phyloP scores from a whole-genome alignment of 345 rosid species.

The Hevea brasiliensis region DNA sequence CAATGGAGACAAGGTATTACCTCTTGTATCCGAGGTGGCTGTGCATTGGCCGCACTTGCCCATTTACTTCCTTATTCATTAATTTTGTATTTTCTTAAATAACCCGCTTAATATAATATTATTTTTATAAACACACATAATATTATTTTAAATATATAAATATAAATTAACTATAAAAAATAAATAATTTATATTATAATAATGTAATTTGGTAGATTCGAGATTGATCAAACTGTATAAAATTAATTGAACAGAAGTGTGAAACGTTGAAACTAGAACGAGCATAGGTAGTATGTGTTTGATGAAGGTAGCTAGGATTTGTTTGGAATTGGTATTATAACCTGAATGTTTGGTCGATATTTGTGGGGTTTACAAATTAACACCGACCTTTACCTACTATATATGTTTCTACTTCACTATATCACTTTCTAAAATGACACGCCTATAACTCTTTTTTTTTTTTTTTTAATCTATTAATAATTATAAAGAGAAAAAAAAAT shows the following conservation, averaged over 20 bases:
- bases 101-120: no score
- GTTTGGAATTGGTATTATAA: slow-evolving; percentile 21
- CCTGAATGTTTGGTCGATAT: slow-evolving; percentile 25
- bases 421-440: slow-evolving; percentile 1
- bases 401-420: not conserved
- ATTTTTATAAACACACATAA: no score
- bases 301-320: slow-evolving; percentile 19
- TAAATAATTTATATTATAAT: no score
- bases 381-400: slow-evolving; percentile 19
- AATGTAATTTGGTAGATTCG: no score
- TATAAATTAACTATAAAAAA: no score
- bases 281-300: no score
- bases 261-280: not conserved
- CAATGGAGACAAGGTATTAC: slow-evolving; percentile 13
- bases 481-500: no score
- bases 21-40: slow-evolving; percentile 35
- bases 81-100: no score
- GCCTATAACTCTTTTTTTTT: no score
- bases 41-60: not conserved
- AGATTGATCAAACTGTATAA: no score
- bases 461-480: no score
- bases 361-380: slow-evolving; percentile 8
- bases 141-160: no score
- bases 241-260: not conserved
- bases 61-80: not conserved